These are phyloP conservation scores for Flaveria robusta DNA, from an alignment of 129 eudicot genomes.

Conservation along the genomic window DNA sequence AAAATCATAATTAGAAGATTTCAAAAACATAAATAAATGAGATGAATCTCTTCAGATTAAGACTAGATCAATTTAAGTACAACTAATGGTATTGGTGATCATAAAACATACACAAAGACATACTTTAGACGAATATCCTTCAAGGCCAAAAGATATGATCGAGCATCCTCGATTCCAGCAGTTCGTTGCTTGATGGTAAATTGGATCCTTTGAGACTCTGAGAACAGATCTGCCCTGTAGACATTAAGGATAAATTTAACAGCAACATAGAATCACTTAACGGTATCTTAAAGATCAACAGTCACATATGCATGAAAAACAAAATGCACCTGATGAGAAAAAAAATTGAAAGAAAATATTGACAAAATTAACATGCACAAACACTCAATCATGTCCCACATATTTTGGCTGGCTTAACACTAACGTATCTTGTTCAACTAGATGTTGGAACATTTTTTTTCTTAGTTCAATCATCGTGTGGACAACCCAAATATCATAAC, in stretches of 20 bases:
- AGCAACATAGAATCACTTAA: constrained; percentile 9
- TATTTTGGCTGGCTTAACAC: not conserved
- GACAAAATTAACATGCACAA: not conserved
- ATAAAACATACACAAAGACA: not conserved
- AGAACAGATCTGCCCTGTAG: constrained; percentile 77
- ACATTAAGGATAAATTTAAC: not conserved
- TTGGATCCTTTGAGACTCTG: constrained; percentile 79
- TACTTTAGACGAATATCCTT: constrained; percentile 87
- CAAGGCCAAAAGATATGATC: constrained; percentile 64
- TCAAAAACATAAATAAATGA: no score
- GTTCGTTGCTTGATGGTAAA: constrained; percentile 71
- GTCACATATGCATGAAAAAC: constrained; percentile 16
- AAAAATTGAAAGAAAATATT: not conserved
- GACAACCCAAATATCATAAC: not conserved
- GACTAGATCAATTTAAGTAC: not conserved
- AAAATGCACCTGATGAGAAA: constrained; percentile 1
- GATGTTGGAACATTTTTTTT: not conserved
- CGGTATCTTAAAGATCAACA: not conserved
- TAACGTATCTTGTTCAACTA: not conserved
- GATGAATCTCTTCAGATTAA: no score
- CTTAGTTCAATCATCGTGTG: not conserved
- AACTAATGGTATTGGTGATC: not conserved
- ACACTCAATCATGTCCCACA: not conserved
- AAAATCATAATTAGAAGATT: not conserved
- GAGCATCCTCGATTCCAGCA: constrained; percentile 71